Base-by-base conservation (phyloP, 495 filamentous ascomycete species). In the Patellaria atrata region DNA sequence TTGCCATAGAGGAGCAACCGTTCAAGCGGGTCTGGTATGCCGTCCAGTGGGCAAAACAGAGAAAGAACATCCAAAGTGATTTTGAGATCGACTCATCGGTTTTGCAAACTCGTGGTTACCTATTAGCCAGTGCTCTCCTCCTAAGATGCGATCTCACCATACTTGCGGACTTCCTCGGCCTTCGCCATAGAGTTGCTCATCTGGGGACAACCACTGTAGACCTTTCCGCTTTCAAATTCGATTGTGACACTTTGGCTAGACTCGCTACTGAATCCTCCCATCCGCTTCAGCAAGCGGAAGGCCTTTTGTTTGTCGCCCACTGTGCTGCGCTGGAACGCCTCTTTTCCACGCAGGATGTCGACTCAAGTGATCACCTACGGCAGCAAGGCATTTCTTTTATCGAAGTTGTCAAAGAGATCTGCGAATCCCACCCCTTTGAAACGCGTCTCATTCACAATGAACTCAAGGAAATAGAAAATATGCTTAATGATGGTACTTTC, bases 1-100 rank as follows among this genome's bases (percentile, higher is more conserved):
- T 73, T 10, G 44, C 48, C 26, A 47, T 59, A 40, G 58, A 67
- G 29, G 75, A 79, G 53, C 72, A 79, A 35, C 74, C 75, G 0
- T 73, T 73, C 35, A 59, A 63, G 25, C 59, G 61, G 10, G 69
- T 81, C 6, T 59, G 61, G 13, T 51, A 61, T 33, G 52, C 73
- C 39, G 67, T 75, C 17, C 48, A 64, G 33, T 58, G 67, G 26
- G 63, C 63, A 3, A 58, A 58, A 15, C 50, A 58, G 11, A 57
- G 60, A 5, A 39, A 35, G 4, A 26, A 33, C 12, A 30, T 30
- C 5, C 33, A 20, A 22, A 55, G 59, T 23, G 45, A 53, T 8
- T 66, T 75, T 40, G 33, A 47, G 15, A 58, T 65, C 18, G 58
- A 66, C 16, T 54, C 59, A 16, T 42, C 33, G 21, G 35, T 52